A percentile compares a stretch with the other conserved stretches of the same genome.
These are phyloP conservation scores for Cladophialophora carrionii DNA, from an alignment of 2,329 filamentous ascomycete species.

Conservation along the genomic window DNA sequence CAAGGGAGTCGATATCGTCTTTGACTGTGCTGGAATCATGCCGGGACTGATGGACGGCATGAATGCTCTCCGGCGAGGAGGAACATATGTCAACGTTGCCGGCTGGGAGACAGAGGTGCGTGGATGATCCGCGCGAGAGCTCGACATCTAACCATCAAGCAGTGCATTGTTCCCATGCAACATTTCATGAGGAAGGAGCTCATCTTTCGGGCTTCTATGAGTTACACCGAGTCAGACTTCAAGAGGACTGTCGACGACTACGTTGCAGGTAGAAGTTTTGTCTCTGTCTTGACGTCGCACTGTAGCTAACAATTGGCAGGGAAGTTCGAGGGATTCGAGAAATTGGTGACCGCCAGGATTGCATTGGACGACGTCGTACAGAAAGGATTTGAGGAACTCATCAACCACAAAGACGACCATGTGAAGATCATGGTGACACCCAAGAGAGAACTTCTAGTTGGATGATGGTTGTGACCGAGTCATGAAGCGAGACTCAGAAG, in stretches of 20 bases:
- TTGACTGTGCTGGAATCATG: conserved; percentile 59
- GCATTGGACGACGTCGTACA: conserved; percentile 42
- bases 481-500: neutral
- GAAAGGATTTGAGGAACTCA: conserved; percentile 43
- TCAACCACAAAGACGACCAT: conserved; percentile 43
- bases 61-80: conserved; percentile 52
- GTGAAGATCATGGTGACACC: conserved; percentile 44
- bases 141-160: conserved; percentile 2
- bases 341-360: conserved; percentile 44
- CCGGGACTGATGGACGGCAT: conserved; percentile 54
- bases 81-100: conserved; percentile 59
- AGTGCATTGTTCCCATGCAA: conserved; percentile 39
- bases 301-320: conserved; percentile 33
- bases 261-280: conserved; percentile 21
- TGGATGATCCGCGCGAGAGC: neutral
- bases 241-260: conserved; percentile 41
- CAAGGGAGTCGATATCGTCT: conserved; percentile 55
- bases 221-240: conserved; percentile 43
- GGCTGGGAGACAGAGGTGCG: conserved; percentile 51
- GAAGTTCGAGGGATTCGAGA: conserved; percentile 42
- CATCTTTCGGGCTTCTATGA: conserved; percentile 40
- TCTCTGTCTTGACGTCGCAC: neutral
- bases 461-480: neutral
- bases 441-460: conserved; percentile 19
- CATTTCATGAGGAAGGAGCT: conserved; percentile 42